Evolutionary conservation across 495 filamentous ascomycete genomes (phyloP), one percentile per base, ranked within the genome.

Genomic region (Neurospora sp.): DNA sequence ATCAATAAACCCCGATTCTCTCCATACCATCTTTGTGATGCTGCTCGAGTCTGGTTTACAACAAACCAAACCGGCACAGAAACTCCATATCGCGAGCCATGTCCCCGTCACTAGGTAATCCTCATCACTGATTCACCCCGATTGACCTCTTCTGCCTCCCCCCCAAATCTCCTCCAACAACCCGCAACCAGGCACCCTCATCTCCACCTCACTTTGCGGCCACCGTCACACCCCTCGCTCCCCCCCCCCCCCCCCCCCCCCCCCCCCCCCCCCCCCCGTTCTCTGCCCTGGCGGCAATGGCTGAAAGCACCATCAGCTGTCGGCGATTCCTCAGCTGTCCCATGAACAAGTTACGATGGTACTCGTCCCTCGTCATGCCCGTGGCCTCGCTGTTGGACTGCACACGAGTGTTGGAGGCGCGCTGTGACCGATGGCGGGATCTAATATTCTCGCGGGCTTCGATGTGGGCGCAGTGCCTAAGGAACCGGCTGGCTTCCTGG

Each of bases 1-100:
- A 0, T n/a, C n/a, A 9, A 49, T 23, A 23, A 20, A 10, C 4
- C 2, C n/a, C 9, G 0, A 20, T 49, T 5, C n/a, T 1, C 9
- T 11, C 44, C 2, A 11, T 1, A 49, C 0, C 10, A 49, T 2
- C 44, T 5, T 11, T 9, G 5, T 49, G 44, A 11, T 49, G 2
- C 4, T 4, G n/a, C 44, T 49, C 44, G 7, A n/a, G 0, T 1
- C 42, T 2, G 18, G 2, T 44, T n/a, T 7, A 38, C 37, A 38
- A 8, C 37, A 38, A 37, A 38, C 42, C 18, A n/a, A 44, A 44
- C 5, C 18, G 35, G 37, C 37, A 38, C 42, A 44, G 7, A 2
- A 44, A 44, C 7, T 44, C 18, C 42, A 44, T 44, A n/a, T 9
- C 18, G 5, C 4, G 0, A 11, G 37, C 14, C 39, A 0, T 18